These are phyloP conservation scores for Paramyrothecium roridum DNA, from an alignment of 2,329 filamentous ascomycete genomes.

Conservation along the genomic window DNA sequence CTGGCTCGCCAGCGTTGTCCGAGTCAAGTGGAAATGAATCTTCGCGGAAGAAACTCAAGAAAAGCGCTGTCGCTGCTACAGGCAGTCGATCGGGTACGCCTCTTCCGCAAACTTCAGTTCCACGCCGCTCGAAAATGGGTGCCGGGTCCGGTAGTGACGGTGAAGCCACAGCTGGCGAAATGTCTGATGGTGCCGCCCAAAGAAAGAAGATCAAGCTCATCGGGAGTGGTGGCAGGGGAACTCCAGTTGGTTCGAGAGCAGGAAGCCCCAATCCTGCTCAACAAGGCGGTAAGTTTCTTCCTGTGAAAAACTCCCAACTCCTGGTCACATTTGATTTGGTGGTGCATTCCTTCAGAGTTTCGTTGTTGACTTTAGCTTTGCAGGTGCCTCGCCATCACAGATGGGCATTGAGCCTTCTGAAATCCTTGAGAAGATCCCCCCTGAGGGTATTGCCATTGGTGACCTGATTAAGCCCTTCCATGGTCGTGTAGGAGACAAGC, in stretches of 20 bases:
- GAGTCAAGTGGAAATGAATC: constrained; percentile 93
- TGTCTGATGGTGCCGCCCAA: constrained; percentile 50
- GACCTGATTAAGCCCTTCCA: constrained; percentile 53
- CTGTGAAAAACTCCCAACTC: background rate
- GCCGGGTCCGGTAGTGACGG: constrained; percentile 68
- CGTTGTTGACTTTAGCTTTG: constrained; percentile 7
- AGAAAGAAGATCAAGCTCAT: constrained; percentile 58
- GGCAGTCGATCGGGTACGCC: constrained; percentile 56
- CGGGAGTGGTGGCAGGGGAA: constrained; percentile 41
- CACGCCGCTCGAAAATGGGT: constrained; percentile 39
- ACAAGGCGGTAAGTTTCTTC: constrained; percentile 29
- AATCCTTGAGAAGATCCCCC: constrained; percentile 51
- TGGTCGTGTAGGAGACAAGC: constrained; percentile 47
- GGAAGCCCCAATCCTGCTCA: constrained; percentile 52
- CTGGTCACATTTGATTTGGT: background rate
- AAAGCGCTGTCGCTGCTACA: constrained; percentile 47
- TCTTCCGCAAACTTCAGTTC: constrained; percentile 35
- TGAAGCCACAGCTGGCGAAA: constrained; percentile 67
- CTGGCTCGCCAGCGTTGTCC: constrained; percentile 81
- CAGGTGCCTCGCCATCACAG: constrained; percentile 25
- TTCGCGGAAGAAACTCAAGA: constrained; percentile 73
- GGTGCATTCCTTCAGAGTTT: too few relatives aligned
- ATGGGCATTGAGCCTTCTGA: constrained; percentile 45
- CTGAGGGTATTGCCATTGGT: constrained; percentile 51
- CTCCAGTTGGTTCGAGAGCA: constrained; percentile 58